phyloP scores from a whole-genome alignment of 1,284 basidiomycete genomes.

The Cerioporus squamosus region DNA sequence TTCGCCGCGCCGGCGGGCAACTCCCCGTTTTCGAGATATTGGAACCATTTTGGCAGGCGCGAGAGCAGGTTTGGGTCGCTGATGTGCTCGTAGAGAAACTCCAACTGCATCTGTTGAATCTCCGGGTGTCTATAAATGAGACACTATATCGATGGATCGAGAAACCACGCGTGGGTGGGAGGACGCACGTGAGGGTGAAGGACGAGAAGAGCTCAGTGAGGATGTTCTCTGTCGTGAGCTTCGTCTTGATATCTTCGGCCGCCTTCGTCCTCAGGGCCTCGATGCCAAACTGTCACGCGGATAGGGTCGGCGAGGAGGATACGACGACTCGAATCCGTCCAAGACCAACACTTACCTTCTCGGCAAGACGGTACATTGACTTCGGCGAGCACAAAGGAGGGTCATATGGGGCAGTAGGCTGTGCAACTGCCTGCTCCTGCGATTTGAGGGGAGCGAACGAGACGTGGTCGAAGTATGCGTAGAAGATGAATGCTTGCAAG shows the following conservation, averaged over 20 bases:
- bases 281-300: constrained; percentile 11
- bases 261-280: constrained; percentile 9
- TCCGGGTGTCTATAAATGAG: constrained; percentile 3
- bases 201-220: constrained; percentile 17
- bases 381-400: constrained; percentile 23
- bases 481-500: constrained; percentile 17
- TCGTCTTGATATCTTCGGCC: constrained; percentile 11
- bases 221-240: constrained; percentile 18
- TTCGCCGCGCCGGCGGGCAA: not conserved
- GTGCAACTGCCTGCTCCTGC: not conserved
- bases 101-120: constrained; percentile 5
- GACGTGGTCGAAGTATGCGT: constrained; percentile 11
- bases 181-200: constrained; percentile 18
- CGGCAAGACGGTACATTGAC: constrained; percentile 28
- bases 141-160: not conserved
- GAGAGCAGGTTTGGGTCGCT: not conserved
- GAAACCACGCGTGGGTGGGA: not conserved
- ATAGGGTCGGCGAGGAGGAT: too few relatives aligned
- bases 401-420: not conserved
- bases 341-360: constrained; percentile 12
- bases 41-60: not conserved
- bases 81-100: constrained; percentile 9
- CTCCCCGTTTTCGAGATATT: not conserved
- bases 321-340: too few relatives aligned
- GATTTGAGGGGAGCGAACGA: constrained; percentile 13